A percentile compares a stretch with the other conserved stretches of the same genome.
Evolutionary conservation across 2,329 filamentous ascomycete genomes (phyloP).

Genomic region (Periconia macrospinosa): DNA sequence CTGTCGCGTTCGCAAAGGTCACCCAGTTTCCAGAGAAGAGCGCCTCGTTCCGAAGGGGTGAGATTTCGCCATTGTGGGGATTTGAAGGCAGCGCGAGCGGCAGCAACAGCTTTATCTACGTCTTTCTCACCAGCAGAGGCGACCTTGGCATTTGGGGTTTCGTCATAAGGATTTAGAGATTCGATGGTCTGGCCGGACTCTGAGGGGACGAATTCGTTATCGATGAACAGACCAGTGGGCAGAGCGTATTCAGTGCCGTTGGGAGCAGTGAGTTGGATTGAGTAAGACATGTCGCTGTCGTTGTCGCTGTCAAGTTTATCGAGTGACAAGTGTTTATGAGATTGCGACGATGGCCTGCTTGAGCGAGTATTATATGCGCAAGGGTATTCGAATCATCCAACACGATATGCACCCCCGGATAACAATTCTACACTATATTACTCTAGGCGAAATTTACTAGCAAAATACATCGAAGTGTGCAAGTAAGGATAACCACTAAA

Average conservation of each 20-base stretch:
- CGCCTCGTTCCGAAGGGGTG: slow-evolving; percentile 8
- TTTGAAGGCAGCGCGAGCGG: slow-evolving; percentile 23
- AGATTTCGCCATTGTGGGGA: slow-evolving; percentile 14
- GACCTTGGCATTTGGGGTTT: slow-evolving; percentile 70
- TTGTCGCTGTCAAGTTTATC: neutral
- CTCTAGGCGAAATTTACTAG: no score
- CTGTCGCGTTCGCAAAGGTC: slow-evolving; percentile 57
- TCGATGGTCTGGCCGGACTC: slow-evolving; percentile 66
- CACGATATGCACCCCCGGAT: no score
- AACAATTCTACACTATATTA: no score
- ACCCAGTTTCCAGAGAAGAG: slow-evolving; percentile 18
- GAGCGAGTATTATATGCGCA: no score
- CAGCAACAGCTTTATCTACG: slow-evolving; percentile 67
- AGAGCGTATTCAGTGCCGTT: slow-evolving; percentile 43
- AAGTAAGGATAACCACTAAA: no score
- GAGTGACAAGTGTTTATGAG: neutral
- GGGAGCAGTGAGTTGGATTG: slow-evolving; percentile 41
- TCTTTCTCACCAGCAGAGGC: slow-evolving; percentile 68
- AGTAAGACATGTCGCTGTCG: neutral
- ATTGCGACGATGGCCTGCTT: neutral
- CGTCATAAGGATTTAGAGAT: slow-evolving; percentile 71
- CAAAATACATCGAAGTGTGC: no score
- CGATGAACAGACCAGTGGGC: slow-evolving; percentile 73
- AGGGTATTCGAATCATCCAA: no score
- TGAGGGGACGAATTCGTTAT: slow-evolving; percentile 75